Evolutionary conservation across 2,329 filamentous ascomycete genomes (phyloP), one percentile per base, ranked within the genome.

Genomic region (Hypomyces perniciosus): DNA sequence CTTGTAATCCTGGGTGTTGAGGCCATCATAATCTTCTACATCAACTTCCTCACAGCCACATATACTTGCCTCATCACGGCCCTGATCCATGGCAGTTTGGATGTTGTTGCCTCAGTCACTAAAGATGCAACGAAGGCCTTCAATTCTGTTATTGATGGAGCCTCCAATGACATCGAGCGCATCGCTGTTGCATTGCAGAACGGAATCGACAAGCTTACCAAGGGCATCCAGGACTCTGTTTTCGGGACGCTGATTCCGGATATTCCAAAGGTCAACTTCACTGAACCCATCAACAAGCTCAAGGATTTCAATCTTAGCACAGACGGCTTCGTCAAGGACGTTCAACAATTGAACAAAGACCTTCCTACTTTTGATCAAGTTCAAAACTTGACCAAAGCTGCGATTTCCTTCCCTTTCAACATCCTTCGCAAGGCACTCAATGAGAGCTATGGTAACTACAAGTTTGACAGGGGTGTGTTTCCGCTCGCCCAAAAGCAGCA

Each of bases 1-100:
- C 76, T 97, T 65, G 84, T 86, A 54, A 75, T 97, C 57, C 91
- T 86, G 30, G 90, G 83, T 38, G 84, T 97, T 9, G 86, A 96
- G 70, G 84, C 87, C 65, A 85, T 97, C 48, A 84, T 96, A 56
- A 76, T 96, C 57, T 99, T 96, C 70, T 81, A 90, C 65, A 90
- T 99, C 72, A 89, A 95, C 67, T 85, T 96, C 71, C 79, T 96
- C 70, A 91, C 89, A 41, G 86, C 85, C 46, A 96, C 90, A 12
- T 96, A 96, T 64, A 78, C 90, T 57, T 99, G 93, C 64, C 79
- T 99, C 47, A 88, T 95, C 64, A 88, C 88, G 30, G 81, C 95
- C 56, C 84, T 90, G 44, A 79, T 96, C 50, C 81, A 86, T 56
- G 90, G 90, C 55, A 88, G 84, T 61, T 74, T 96, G 46, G 83